phyloP scores from a whole-genome alignment of 345 rosid species.

The Eutrema yunnanense region DNA sequence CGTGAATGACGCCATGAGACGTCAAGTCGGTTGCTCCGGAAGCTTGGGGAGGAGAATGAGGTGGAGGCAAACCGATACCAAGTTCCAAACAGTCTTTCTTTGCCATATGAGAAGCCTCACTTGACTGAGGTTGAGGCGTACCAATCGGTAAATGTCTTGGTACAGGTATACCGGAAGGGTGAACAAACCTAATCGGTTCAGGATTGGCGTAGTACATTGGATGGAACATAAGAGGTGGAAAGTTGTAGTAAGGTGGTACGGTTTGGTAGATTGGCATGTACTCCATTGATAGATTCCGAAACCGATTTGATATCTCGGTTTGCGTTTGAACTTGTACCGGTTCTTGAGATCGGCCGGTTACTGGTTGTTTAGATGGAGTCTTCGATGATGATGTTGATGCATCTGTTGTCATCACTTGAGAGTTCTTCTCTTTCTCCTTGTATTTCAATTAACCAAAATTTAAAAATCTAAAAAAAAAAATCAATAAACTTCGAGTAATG shows the following conservation, averaged over 20 bases:
- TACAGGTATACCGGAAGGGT: too few species aligned
- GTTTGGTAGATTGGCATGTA: too few species aligned
- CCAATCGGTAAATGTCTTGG: constrained; percentile 26
- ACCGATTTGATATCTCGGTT: too few species aligned
- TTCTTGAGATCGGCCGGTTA: too few species aligned
- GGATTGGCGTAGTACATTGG: too few species aligned
- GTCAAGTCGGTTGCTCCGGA: constrained; percentile 18
- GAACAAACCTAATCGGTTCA: too few species aligned
- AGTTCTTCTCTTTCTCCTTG: constrained; percentile 1
- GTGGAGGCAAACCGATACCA: constrained; percentile 7
- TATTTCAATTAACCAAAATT: neutral
- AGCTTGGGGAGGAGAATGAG: constrained; percentile 17
- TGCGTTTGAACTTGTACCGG: too few species aligned
- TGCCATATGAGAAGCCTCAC: constrained; percentile 5
- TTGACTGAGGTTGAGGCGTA: constrained; percentile 4
- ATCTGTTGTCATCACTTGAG: neutral
- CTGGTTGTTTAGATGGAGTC: neutral
- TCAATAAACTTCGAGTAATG: too few species aligned
- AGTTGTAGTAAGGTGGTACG: too few species aligned
- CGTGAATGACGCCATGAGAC: constrained; percentile 24
- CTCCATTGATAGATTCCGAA: too few species aligned
- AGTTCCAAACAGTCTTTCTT: constrained; percentile 15
- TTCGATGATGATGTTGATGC: constrained; percentile 5
- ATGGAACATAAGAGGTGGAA: too few species aligned
- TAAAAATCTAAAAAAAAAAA: too few species aligned